These are phyloP conservation scores for Lolium rigidum DNA, from an alignment of 176 grass and related monocot species.

Conservation along the genomic window DNA sequence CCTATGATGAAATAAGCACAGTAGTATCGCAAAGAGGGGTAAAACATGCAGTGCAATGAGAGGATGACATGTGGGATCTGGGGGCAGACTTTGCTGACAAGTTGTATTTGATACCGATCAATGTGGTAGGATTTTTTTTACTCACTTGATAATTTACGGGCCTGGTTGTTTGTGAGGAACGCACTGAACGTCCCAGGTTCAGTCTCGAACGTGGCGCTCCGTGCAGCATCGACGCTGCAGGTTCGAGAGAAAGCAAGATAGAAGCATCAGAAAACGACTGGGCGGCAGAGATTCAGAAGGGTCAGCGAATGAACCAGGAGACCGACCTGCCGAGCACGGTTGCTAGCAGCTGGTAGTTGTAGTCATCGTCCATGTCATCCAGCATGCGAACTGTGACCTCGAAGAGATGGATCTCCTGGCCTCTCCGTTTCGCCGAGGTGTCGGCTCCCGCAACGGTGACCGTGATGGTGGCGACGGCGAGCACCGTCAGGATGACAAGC, in stretches of 20 bases:
- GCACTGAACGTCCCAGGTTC: slow-evolving; percentile 41
- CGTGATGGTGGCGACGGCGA: not conserved
- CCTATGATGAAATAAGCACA: not conserved
- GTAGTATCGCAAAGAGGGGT: not conserved
- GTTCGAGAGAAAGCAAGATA: not conserved
- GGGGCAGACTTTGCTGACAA: too few species aligned
- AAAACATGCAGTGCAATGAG: not conserved
- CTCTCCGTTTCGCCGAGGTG: not conserved
- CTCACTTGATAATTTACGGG: slow-evolving; percentile 42
- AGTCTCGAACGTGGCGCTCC: slow-evolving; percentile 41
- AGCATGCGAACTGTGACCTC: slow-evolving; percentile 36
- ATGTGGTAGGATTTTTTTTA: not conserved
- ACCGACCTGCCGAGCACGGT: slow-evolving; percentile 49
- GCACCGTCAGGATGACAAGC: slow-evolving; percentile 4
- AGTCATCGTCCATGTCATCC: slow-evolving; percentile 29
- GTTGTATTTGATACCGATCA: not conserved
- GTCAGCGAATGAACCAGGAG: not conserved
- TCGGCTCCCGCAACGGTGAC: not conserved
- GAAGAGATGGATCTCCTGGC: slow-evolving; percentile 47
- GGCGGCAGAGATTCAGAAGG: not conserved
- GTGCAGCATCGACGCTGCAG: slow-evolving; percentile 45
- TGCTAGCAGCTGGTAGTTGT: slow-evolving; percentile 47
- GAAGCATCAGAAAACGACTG: slow-evolving; percentile 22
- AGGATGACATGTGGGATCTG: not conserved
- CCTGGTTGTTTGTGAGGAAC: slow-evolving; percentile 56